Evolutionary conservation across 192 early-diverging fungal species (phyloP).

Genomic region (Thamnidium elegans): DNA sequence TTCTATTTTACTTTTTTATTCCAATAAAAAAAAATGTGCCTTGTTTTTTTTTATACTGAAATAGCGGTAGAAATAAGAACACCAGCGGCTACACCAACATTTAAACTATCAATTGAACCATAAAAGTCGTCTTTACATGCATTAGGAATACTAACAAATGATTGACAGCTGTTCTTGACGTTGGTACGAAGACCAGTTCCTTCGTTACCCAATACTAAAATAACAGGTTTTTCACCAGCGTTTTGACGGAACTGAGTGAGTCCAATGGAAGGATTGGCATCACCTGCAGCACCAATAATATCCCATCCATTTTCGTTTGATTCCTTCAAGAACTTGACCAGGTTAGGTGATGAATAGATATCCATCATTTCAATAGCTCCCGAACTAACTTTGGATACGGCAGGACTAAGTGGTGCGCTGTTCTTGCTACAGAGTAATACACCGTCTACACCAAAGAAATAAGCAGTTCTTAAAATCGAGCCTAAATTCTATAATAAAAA

Average conservation of each 20-base stretch:
- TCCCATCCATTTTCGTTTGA: slow-evolving; percentile 49
- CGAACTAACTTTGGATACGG: slow-evolving; percentile 64
- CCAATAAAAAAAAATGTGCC: neutral
- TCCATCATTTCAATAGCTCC: slow-evolving; percentile 68
- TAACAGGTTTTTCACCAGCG: slow-evolving; percentile 25
- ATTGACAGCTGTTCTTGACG: slow-evolving; percentile 53
- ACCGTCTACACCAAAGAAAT: slow-evolving; percentile 69
- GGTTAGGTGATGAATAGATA: slow-evolving; percentile 51
- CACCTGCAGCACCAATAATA: slow-evolving; percentile 43
- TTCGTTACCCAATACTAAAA: slow-evolving; percentile 69
- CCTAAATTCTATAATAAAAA: slow-evolving; percentile 57
- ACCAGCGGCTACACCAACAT: slow-evolving; percentile 41
- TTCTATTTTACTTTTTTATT: neutral
- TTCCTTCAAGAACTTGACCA: slow-evolving; percentile 54
- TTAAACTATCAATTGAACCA: slow-evolving; percentile 36
- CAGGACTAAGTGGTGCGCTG: slow-evolving; percentile 60
- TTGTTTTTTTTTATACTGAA: neutral
- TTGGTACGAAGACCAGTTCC: slow-evolving; percentile 58
- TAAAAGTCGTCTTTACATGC: neutral
- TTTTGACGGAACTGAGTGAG: neutral
- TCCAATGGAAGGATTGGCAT: neutral
- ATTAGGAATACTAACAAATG: slow-evolving; percentile 53
- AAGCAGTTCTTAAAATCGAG: slow-evolving; percentile 60
- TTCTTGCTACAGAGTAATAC: slow-evolving; percentile 54
- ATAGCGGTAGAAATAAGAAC: slow-evolving; percentile 22